These are phyloP conservation scores for Cladophialophora psammophila DNA, from an alignment of 2,329 filamentous ascomycete species.

Conservation along the genomic window DNA sequence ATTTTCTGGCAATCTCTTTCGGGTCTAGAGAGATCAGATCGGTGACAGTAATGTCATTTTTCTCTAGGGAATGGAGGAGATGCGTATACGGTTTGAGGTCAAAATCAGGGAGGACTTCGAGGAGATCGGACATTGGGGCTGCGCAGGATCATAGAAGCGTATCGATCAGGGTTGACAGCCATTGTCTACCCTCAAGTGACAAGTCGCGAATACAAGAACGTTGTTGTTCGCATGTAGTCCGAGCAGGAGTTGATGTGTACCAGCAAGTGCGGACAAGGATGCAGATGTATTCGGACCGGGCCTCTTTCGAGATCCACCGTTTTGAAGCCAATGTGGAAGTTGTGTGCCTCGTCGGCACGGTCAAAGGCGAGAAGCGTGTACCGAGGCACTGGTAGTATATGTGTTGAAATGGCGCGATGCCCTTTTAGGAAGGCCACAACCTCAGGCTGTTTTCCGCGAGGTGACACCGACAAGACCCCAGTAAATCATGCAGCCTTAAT, in stretches of 20 bases:
- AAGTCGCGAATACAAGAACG: neutral
- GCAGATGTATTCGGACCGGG: neutral
- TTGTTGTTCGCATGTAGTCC: slow-evolving; percentile 6
- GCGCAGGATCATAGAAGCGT: slow-evolving; percentile 11
- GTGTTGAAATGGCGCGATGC: neutral
- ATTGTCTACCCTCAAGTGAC: slow-evolving; percentile 20
- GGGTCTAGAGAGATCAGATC: slow-evolving; percentile 87
- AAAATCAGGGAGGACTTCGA: slow-evolving; percentile 81
- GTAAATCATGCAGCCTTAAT: slow-evolving; percentile 1
- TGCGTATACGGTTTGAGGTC: slow-evolving; percentile 73
- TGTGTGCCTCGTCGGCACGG: neutral
- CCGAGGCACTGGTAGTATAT: neutral
- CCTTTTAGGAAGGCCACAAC: neutral
- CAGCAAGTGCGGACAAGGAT: neutral
- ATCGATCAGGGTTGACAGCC: slow-evolving; percentile 9
- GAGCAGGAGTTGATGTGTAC: neutral
- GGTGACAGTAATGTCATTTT: slow-evolving; percentile 75
- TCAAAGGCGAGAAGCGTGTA: neutral
- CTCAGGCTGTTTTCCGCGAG: neutral
- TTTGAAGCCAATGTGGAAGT: neutral
- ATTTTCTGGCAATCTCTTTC: slow-evolving; percentile 83
- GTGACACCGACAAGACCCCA: neutral
- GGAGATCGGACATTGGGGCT: slow-evolving; percentile 78
- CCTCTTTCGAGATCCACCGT: neutral
- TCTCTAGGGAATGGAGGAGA: slow-evolving; percentile 81